Base-by-base conservation (phyloP, 768 basidiomycete genomes). In the Hydnum rufescens region DNA sequence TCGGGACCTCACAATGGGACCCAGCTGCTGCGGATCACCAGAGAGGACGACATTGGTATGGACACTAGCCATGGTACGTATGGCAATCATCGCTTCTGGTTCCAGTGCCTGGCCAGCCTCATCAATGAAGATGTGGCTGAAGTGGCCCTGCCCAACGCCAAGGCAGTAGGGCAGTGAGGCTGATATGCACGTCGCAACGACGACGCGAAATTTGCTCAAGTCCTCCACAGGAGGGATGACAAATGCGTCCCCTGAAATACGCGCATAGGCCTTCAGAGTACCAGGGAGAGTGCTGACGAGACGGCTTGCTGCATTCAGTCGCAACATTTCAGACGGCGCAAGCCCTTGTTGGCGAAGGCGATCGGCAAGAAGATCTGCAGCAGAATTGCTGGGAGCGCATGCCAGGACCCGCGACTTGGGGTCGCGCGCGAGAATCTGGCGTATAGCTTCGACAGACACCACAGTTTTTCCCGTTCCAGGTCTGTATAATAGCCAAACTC, bases 401-500 rank as follows among this genome's bases (percentile, higher is more conserved):
- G 74, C 78, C 1, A 82, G 68, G 52, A 82, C 71, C 32, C 66
- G 68, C 1, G 69, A 66, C 3, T 65, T 42, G 0, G 69, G 67
- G 55, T 75, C 58, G 5, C 53, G 54, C 6, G 57, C 59, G 3
- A 79, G 64, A 2, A 80, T 59, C 57, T 82, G 79, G 2, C 63
- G 66, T 32, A 80, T 79, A 1, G 74, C 72, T 59, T 82, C 79
- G 2, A 79, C 72, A 1, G 76, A 65, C 0, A 77, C 80, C 23
- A 79, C 69, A 0, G 79, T 80, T 61, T 82, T 82, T 0, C 79
- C 79, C 0, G 79, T 80, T 4, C 76, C 76, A 3, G 75, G 75
- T 0, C 76, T 77, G 42, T 5, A 23, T 30, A 32, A 29, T 18
- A 32, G 29, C 16, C 30, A 26, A 32, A 50, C 6, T 28, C 5